Evolutionary conservation across 805 yeast species (phyloP), one percentile per base, ranked within the genome.

Genomic region (Ogataea chonburiensis): DNA sequence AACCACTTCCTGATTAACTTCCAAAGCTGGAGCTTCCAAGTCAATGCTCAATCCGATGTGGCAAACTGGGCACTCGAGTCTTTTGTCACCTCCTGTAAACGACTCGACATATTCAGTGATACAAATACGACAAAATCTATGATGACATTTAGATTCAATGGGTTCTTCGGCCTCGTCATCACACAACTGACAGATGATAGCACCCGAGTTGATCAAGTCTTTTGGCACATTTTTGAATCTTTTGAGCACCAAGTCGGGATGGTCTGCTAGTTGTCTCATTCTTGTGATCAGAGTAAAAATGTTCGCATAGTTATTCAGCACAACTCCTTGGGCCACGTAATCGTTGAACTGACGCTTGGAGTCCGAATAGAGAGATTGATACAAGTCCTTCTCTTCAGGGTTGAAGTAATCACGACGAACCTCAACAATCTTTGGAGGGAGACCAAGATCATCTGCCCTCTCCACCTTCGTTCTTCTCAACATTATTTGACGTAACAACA

Each of bases 81-180:
- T 73, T 23, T 64, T 68, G 4, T 58, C 66, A 7, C 60, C 63
- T 4, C 93, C 94, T 26, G 73, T 74, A 53, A 70, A 86, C 34
- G 93, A 79, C 46, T 89, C 96, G 31, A 83, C 77, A 54, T 93
- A 93, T 60, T 94, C 98, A 40, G 74, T 78, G 39, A 93, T 77
- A 58, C 99, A 93, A 69, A 93, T 70, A 18, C 99, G 75, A 58
- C 99, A 93, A 56, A 93, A 93, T 44, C 75, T 76, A 57, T 93
- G 99, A 49, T 85, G 96, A 60, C 99, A 93, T 56, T 83, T 86
- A 3, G 96, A 83, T 59, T 85, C 89, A 30, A 93, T 88, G 0
- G 98, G 95, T 43, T 93, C 99, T 60, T 93, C 98, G 0, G 98
- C 97, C 61, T 89, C 97, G 55, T 93, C 99, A 49, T 89, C 98